These are phyloP conservation scores for Erysimum cheiranthoides DNA, from an alignment of 345 rosid species.

Conservation along the genomic window DNA sequence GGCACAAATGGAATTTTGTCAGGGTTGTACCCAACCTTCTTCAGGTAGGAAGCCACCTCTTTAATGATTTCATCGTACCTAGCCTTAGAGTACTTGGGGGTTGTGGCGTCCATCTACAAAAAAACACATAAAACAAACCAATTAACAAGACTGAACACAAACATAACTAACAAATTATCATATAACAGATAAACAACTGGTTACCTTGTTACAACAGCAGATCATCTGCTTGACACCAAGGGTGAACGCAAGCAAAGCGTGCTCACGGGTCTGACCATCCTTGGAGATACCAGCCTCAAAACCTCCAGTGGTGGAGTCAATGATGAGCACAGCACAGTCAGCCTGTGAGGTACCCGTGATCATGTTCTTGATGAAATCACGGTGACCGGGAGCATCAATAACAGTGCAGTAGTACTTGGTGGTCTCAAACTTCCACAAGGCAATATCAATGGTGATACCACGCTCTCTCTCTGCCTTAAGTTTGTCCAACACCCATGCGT, in stretches of 20 bases:
- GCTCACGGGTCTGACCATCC: constrained; percentile 91
- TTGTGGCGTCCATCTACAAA: constrained; percentile 64
- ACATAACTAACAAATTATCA: neutral
- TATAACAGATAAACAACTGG: neutral
- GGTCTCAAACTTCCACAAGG: constrained; percentile 87
- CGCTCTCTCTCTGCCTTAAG: constrained; percentile 89
- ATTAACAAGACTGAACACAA: neutral
- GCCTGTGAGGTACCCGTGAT: constrained; percentile 89
- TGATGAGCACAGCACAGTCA: constrained; percentile 80
- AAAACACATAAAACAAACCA: neutral
- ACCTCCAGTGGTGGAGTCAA: constrained; percentile 87
- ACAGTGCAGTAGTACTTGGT: constrained; percentile 83
- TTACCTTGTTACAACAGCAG: constrained; percentile 77
- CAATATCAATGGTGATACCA: constrained; percentile 86
- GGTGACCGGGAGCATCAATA: constrained; percentile 86
- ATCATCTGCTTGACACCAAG: constrained; percentile 95
- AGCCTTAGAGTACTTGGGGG: constrained; percentile 62
- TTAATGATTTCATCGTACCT: constrained; percentile 67
- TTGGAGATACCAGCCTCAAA: constrained; percentile 87
- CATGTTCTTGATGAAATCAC: constrained; percentile 86
- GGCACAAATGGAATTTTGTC: constrained; percentile 61
- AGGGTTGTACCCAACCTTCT: constrained; percentile 66
- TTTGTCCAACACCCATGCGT: constrained; percentile 89
- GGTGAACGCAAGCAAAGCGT: constrained; percentile 87
- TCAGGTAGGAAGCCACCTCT: constrained; percentile 65